Percentiles rank a stretch among this genome's conserved stretches.
Conservation (phyloP, 768 basidiomycete genomes). For the Amanita fuliginea region DNA sequence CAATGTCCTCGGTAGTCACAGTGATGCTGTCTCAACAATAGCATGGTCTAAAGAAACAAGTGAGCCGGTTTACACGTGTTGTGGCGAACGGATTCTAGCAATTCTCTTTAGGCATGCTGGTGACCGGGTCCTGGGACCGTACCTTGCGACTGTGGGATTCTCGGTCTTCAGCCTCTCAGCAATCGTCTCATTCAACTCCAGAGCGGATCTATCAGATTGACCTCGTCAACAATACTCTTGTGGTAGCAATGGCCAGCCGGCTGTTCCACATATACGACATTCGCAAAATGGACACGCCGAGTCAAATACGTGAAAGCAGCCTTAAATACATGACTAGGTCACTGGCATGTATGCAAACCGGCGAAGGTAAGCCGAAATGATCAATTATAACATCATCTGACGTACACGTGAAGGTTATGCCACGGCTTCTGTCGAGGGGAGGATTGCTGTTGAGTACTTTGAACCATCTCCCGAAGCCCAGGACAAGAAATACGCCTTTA, state of each 20-base stretch:
- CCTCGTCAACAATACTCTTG: conserved; percentile 64
- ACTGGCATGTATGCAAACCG: conserved; percentile 86
- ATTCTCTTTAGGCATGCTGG: conserved; percentile 42
- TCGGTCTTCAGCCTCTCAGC: conserved; percentile 43
- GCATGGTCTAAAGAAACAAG: conserved; percentile 23
- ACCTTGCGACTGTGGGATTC: conserved; percentile 86
- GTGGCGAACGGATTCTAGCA: not conserved
- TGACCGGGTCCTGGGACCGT: conserved; percentile 91
- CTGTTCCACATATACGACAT: conserved; percentile 86
- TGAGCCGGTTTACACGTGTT: not conserved
- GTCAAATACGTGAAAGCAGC: conserved; percentile 82
- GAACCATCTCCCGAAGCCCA: conserved; percentile 71
- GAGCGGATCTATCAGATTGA: conserved; percentile 85
- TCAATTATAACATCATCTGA: not conserved
- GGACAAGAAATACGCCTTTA: conserved; percentile 89
- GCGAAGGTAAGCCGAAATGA: conserved; percentile 50
- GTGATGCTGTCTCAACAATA: conserved; percentile 70
- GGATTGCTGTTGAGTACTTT: conserved; percentile 96
- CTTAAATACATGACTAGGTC: conserved; percentile 92
- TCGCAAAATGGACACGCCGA: conserved; percentile 62
- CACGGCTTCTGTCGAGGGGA: conserved; percentile 86
- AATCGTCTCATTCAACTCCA: conserved; percentile 56
- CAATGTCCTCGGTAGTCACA: conserved; percentile 69
- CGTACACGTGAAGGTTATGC: conserved; percentile 58
- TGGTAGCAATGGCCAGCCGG: conserved; percentile 89